Evolutionary conservation across 352 stramenopile genomes (phyloP).

Genomic region (Aphanomyces stellatus): DNA sequence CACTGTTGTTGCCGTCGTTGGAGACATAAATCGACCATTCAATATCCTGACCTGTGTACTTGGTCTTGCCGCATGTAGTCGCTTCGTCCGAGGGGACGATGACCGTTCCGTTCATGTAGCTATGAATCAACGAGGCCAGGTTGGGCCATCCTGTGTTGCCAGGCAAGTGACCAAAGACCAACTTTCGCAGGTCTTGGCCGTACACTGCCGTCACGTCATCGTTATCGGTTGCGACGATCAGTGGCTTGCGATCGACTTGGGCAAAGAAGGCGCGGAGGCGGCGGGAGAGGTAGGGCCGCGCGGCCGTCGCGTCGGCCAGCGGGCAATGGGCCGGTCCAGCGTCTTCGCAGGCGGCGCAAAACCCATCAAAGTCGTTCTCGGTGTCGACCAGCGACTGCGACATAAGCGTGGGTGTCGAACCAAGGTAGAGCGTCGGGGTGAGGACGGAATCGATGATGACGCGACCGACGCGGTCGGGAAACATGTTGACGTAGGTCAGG

Average conservation of each 20-base stretch:
- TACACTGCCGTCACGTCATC: not conserved
- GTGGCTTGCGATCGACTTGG: not conserved
- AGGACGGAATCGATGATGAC: conserved; percentile 13
- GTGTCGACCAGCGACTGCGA: not conserved
- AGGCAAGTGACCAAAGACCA: not conserved
- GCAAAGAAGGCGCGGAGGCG: conserved; percentile 1
- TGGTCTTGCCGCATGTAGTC: not conserved
- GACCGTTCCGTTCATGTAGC: not conserved
- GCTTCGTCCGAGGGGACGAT: not conserved
- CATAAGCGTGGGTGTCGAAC: not conserved
- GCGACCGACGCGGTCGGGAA: conserved; percentile 10
- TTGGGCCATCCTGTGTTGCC: not conserved
- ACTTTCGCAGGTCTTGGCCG: not conserved
- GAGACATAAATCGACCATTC: not conserved
- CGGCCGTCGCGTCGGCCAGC: not conserved
- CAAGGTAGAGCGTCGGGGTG: not conserved
- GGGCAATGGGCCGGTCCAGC: conserved; percentile 3
- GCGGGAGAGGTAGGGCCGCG: not conserved
- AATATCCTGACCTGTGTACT: not conserved
- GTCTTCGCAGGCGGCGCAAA: not conserved
- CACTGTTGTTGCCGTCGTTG: conserved; percentile 3
- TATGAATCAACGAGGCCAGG: not conserved
- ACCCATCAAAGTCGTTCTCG: not conserved
- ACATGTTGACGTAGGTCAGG: conserved; percentile 16
- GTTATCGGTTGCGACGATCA: not conserved